Evolutionary conservation across 305 asterid species (phyloP), one percentile per base, ranked within the genome.

Genomic region (Stenogyne calaminthoides): DNA sequence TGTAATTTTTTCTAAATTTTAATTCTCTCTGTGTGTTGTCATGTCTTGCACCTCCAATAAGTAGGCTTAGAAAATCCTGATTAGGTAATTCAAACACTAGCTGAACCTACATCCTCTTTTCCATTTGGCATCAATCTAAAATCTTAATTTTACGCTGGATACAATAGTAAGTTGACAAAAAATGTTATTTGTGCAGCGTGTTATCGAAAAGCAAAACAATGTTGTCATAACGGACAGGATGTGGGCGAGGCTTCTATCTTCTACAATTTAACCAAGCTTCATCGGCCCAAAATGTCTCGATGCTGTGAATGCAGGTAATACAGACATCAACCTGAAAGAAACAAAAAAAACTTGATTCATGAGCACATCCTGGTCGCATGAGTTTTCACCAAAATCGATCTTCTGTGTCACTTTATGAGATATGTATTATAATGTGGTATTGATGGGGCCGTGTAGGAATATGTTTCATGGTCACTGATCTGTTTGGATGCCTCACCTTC

Each of bases 201-300:
- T 93, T 19, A 91, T 74, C 27, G 98, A 88, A 77, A 77, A 80
- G 72, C 98, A 88, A 81, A 86, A 93, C 87, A 86, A 83, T 77
- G 98, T 93, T 70, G 98, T 91, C 54, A 88, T 91, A 80, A 93
- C 98, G 0, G 98, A 93, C 84, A 84, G 89, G 71, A 85, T 85
- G 89, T 85, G 89, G 89, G 89, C 89, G 5, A 77, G 89, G 77
- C 86, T 85, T 70, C 80, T 85, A n/a, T 81, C 89, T 22, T 85
- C 89, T 55, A 85, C 89, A 20, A 85, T 81, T 59, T 87, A 85
- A 72, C 89, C 89, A 7, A 85, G 89, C 79, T 85, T 85, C 79
- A 71, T 81, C 54, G 80, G 75, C 25, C 80, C 83, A 10, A 80
- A 78, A 74, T 74, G 69, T 46, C 61, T 18, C 6, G 49, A 47